phyloP scores from a whole-genome alignment of 108 stramenopile species.

The Fragilariopsis cylindrus region DNA sequence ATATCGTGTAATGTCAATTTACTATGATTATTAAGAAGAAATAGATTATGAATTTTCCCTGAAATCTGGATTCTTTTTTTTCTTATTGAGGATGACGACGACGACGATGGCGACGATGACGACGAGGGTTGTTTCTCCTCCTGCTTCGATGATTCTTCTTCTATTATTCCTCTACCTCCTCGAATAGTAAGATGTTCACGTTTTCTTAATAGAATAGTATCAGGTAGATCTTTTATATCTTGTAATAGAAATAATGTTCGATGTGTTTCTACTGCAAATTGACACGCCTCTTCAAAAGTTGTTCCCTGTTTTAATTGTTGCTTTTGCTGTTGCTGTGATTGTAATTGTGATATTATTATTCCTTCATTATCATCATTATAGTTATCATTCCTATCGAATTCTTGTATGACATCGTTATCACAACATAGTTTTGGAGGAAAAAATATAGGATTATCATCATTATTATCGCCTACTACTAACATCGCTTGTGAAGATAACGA shows the following conservation, averaged over 20 bases:
- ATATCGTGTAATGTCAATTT: slow-evolving; percentile 21
- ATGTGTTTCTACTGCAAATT: slow-evolving; percentile 16
- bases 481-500: no score
- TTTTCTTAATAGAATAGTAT: slow-evolving; percentile 20
- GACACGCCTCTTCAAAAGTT: slow-evolving; percentile 20
- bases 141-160: not conserved
- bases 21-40: slow-evolving; percentile 35
- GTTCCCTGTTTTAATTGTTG: no score
- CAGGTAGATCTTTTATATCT: slow-evolving; percentile 8
- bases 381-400: no score
- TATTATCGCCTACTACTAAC: no score
- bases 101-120: not conserved
- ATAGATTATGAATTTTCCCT: slow-evolving; percentile 27
- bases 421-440: no score
- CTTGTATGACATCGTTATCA: no score
- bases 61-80: slow-evolving; percentile 8
- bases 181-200: slow-evolving; percentile 17
- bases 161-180: slow-evolving; percentile 2
- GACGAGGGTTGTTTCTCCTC: not conserved
- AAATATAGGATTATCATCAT: no score
- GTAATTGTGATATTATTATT: no score
- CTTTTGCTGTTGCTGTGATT: no score
- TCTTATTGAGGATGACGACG: not conserved
- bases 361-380: no score
- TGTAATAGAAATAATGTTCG: slow-evolving; percentile 14